These are phyloP conservation scores for Coemansia biformis DNA, from an alignment of 192 early-diverging fungal species.

Conservation along the genomic window DNA sequence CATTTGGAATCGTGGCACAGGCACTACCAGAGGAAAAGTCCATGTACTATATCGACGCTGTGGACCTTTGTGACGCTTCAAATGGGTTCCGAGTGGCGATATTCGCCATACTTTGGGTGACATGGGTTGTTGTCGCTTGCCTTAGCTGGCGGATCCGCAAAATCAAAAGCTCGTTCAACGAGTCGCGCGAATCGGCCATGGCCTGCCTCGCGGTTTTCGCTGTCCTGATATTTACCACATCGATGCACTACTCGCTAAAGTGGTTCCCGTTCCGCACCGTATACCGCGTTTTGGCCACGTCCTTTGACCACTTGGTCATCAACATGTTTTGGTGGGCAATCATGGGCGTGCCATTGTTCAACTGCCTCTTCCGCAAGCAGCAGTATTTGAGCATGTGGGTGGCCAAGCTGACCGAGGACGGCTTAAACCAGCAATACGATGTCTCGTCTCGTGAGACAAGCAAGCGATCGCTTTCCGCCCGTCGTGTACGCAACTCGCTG, in stretches of 20 bases:
- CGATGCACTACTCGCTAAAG: constrained; percentile 24
- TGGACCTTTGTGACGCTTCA: constrained; percentile 30
- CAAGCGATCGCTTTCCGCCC: not conserved
- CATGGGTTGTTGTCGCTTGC: constrained; percentile 18
- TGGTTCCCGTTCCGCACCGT: constrained; percentile 12
- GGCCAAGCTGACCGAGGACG: constrained; percentile 19
- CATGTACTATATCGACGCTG: constrained; percentile 9
- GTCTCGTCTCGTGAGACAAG: not conserved
- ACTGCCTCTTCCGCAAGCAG: constrained; percentile 19
- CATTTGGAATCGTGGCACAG: constrained; percentile 31
- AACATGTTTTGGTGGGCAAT: constrained; percentile 36
- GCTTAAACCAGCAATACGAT: not conserved
- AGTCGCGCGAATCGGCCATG: constrained; percentile 27
- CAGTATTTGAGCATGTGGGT: constrained; percentile 22
- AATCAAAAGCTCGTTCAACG: constrained; percentile 50
- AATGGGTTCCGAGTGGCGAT: constrained; percentile 24
- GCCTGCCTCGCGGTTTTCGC: constrained; percentile 21
- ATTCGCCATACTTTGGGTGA: constrained; percentile 34
- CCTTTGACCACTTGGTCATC: constrained; percentile 28
- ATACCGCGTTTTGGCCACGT: constrained; percentile 24
- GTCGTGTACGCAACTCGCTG: not conserved
- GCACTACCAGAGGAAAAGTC: constrained; percentile 6
- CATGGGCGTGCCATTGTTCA: constrained; percentile 29
- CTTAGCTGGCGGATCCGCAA: constrained; percentile 40
- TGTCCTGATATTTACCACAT: constrained; percentile 25